Evolutionary conservation across 345 rosid species (phyloP), one percentile per base, ranked within the genome.

Genomic region (Dipteronia sinensis): DNA sequence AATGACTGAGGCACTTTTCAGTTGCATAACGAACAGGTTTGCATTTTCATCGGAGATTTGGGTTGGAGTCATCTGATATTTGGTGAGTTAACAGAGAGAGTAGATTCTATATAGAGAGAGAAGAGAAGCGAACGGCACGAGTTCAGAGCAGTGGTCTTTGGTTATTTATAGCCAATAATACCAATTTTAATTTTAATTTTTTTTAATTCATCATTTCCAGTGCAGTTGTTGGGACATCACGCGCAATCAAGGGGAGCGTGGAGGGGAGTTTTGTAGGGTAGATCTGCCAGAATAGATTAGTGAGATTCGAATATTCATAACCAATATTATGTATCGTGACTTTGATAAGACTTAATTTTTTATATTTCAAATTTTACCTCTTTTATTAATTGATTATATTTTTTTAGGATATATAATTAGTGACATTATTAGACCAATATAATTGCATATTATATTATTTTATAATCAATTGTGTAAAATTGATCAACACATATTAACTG

Each of bases 31-130:
- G 72, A 88, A 91, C 51, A 88, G 89, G 78, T 82, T 82, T 0
- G 90, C 91, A 77, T 94, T 96, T 56, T 92, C 93, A 22, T 94
- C 97, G 17, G 87, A 81, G 22, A 91, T 85, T 49, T 86, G 85
- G 40, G 89, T 80, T 6, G 95, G 94, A 38, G 95, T 88, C 88
- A 94, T 77, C 67, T 10, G 38, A 51, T 40, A 59, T 31, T 67
- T 62, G 6, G 74, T 9, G 1, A 53, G 17, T 56, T 56, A 19
- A n/a, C 22, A 68, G n/a, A n/a, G 56, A 44, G 0, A 68, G n/a
- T 0, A 7, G 46, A 42, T 0, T 6, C 1, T 42, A 55, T 47
- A 7, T 5, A 56, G 63, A 69, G 59, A 62, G 62, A 29, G 40
- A 38, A 3, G 20, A 62, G 58, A 16, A 67, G 69, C 46, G 73